Evolutionary conservation across 805 yeast genomes (phyloP).

Genomic region (Yamadazyma kitorensis): DNA sequence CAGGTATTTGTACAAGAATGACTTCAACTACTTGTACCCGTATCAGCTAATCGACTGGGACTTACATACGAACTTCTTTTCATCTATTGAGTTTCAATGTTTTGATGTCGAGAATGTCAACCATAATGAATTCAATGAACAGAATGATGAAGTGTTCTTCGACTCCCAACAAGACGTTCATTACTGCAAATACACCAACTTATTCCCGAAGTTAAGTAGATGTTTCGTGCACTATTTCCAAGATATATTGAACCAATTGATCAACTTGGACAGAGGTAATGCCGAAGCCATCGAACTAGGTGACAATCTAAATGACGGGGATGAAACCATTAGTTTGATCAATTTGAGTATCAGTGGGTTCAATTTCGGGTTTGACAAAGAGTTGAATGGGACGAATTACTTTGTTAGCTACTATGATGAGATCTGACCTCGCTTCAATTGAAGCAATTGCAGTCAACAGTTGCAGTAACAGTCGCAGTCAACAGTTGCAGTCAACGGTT

Average conservation of each 20-base stretch:
- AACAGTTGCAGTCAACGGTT: no score
- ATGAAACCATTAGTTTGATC: conserved; percentile 21
- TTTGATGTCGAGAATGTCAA: conserved; percentile 30
- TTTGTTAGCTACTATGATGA: conserved; percentile 13
- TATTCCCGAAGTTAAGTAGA: conserved; percentile 13
- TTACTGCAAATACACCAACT: conserved; percentile 7
- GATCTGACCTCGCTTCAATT: no score
- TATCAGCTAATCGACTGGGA: conserved; percentile 7
- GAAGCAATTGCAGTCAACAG: no score
- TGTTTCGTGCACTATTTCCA: conserved; percentile 36
- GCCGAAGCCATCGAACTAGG: conserved; percentile 35
- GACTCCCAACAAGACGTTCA: conserved; percentile 7
- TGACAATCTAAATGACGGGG: conserved; percentile 35
- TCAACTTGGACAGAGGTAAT: conserved; percentile 37
- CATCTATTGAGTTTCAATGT: conserved; percentile 31
- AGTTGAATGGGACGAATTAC: conserved; percentile 39
- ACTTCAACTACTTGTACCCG: conserved; percentile 11
- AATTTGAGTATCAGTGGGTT: conserved; percentile 33
- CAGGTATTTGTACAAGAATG: conserved; percentile 7
- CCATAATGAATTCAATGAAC: conserved; percentile 38
- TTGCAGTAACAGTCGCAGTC: no score
- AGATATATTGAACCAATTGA: conserved; percentile 28
- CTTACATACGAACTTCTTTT: conserved; percentile 11
- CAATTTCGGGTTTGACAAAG: conserved; percentile 32
- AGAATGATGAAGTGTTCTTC: conserved; percentile 20